Percentiles rank a stretch among this genome's conserved stretches.
phyloP scores from a whole-genome alignment of 768 basidiomycete species.

The Mycena amicta region DNA sequence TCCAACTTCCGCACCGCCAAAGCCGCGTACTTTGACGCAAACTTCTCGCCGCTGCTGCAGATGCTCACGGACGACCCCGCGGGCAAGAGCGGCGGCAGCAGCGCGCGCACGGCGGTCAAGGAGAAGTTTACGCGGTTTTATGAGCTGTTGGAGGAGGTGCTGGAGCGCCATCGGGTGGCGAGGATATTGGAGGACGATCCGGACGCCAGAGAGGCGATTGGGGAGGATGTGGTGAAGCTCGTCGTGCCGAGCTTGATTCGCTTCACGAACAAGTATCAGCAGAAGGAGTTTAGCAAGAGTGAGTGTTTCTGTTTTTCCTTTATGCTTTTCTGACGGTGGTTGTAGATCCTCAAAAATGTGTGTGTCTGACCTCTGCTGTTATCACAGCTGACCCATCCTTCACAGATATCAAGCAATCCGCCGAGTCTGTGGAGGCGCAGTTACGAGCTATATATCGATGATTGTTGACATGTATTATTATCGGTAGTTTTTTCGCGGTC shows the following conservation, averaged over 20 bases:
- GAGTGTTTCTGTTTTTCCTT: conserved; percentile 24
- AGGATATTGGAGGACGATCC: conserved; percentile 72
- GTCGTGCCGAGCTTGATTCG: conserved; percentile 75
- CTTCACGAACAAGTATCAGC: conserved; percentile 74
- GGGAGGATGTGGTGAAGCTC: conserved; percentile 75
- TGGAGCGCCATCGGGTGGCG: conserved; percentile 72
- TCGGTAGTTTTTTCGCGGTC: neutral
- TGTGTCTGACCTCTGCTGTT: conserved; percentile 26
- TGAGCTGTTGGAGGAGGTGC: conserved; percentile 76
- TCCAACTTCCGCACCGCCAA: conserved; percentile 80
- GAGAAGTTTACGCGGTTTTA: conserved; percentile 85
- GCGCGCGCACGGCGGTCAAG: conserved; percentile 60
- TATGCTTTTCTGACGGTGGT: conserved; percentile 5
- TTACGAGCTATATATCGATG: conserved; percentile 63
- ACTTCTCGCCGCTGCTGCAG: conserved; percentile 79
- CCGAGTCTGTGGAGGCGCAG: conserved; percentile 73
- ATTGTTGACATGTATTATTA: conserved; percentile 1
- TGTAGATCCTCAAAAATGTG: conserved; percentile 74
- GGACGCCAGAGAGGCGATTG: conserved; percentile 57
- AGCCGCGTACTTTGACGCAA: conserved; percentile 82
- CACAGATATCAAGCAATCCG: conserved; percentile 76
- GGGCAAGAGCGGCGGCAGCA: conserved; percentile 46
- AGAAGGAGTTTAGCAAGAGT: conserved; percentile 89
- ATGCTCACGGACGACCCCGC: conserved; percentile 61
- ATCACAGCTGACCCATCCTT: conserved; percentile 15